Evolutionary conservation across 805 yeast species (phyloP).

Genomic region (Saccharomycopsis guyanensis): DNA sequence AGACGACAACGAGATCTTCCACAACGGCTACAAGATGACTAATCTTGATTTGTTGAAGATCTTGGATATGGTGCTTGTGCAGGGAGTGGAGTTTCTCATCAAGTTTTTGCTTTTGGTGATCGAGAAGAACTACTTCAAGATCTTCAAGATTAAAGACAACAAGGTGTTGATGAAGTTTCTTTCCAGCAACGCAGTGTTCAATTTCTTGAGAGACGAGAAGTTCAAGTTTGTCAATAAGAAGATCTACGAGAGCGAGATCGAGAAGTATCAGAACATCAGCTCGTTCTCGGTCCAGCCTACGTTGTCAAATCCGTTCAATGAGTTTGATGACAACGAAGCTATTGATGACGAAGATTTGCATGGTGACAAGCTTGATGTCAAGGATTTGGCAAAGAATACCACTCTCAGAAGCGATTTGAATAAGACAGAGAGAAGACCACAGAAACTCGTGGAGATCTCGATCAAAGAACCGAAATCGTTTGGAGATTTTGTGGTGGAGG

Average conservation of each 20-base stretch:
- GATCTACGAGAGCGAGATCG: slow-evolving; percentile 10
- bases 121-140: slow-evolving; percentile 20
- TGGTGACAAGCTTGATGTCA: slow-evolving; percentile 6
- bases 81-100: slow-evolving; percentile 21
- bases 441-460: slow-evolving; percentile 13
- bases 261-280: slow-evolving; percentile 9
- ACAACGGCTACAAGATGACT: slow-evolving; percentile 14
- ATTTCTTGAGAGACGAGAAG: slow-evolving; percentile 13
- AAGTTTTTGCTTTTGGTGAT: slow-evolving; percentile 18
- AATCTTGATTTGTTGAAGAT: slow-evolving; percentile 14
- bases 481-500: slow-evolving; percentile 18
- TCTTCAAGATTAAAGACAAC: slow-evolving; percentile 16
- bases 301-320: slow-evolving; percentile 8
- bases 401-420: slow-evolving; percentile 10
- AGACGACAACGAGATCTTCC: slow-evolving; percentile 5
- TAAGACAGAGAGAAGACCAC: neutral
- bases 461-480: slow-evolving; percentile 16
- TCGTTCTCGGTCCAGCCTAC: slow-evolving; percentile 4
- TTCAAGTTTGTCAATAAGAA: slow-evolving; percentile 11
- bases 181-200: slow-evolving; percentile 11
- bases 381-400: slow-evolving; percentile 5
- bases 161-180: slow-evolving; percentile 17
- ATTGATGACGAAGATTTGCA: slow-evolving; percentile 4
- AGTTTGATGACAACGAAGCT: neutral
- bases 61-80: slow-evolving; percentile 20